phyloP scores from a whole-genome alignment of 2,329 filamentous ascomycete species.

The Nemania sp. region DNA sequence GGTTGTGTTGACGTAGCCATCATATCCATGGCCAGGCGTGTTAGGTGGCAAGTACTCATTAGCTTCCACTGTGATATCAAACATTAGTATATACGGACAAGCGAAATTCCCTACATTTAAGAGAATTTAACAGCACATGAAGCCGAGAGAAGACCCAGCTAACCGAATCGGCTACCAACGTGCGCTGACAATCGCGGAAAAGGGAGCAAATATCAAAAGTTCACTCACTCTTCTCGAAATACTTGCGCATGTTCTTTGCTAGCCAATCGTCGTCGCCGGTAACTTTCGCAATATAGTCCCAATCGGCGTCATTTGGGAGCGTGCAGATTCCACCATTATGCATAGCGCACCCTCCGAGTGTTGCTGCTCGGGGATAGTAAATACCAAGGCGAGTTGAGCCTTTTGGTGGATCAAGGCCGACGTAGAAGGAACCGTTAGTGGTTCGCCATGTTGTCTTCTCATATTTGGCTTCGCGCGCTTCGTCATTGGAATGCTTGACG shows the following conservation, averaged over 20 bases:
- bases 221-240: constrained; percentile 27
- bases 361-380: constrained; percentile 43
- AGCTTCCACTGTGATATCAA: constrained; percentile 30
- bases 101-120: too few species aligned
- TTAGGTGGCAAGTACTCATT: constrained; percentile 36
- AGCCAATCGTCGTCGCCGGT: constrained; percentile 39
- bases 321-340: constrained; percentile 39
- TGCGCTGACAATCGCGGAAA: too few species aligned
- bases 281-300: constrained; percentile 38
- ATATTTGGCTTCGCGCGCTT: constrained; percentile 53
- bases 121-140: too few species aligned
- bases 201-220: neutral
- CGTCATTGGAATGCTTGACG: constrained; percentile 58
- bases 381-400: constrained; percentile 41
- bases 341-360: constrained; percentile 43
- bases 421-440: constrained; percentile 40
- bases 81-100: constrained; percentile 19
- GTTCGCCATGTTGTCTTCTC: constrained; percentile 39
- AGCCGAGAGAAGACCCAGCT: too few species aligned
- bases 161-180: neutral
- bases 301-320: constrained; percentile 40
- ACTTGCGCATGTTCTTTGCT: constrained; percentile 30
- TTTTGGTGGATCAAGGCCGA: constrained; percentile 40
- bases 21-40: constrained; percentile 38
- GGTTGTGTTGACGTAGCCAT: constrained; percentile 38